Evolutionary conservation across 768 basidiomycete species (phyloP).

Genomic region (Austroboletus eburneus): DNA sequence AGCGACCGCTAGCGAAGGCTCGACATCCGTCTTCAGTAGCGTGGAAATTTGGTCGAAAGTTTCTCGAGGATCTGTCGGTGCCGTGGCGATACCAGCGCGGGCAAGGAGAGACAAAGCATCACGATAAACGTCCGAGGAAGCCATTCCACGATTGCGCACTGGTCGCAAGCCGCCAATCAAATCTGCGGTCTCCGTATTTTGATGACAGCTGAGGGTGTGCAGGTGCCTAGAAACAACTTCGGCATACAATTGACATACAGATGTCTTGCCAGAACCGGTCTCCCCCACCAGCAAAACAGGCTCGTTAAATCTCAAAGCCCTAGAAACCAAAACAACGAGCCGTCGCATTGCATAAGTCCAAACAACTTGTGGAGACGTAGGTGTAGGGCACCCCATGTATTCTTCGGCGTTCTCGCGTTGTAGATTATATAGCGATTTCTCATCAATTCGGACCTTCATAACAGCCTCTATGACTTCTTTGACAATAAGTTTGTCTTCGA

Average conservation of each 20-base stretch:
- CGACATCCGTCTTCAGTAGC: slow-evolving; percentile 26
- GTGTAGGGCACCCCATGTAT: slow-evolving; percentile 54
- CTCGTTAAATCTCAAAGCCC: slow-evolving; percentile 88
- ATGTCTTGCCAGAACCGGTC: slow-evolving; percentile 97
- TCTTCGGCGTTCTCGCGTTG: slow-evolving; percentile 39
- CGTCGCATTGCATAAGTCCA: slow-evolving; percentile 96
- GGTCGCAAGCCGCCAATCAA: slow-evolving; percentile 92
- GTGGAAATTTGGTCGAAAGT: slow-evolving; percentile 25
- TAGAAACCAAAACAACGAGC: slow-evolving; percentile 75
- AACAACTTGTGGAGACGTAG: slow-evolving; percentile 51
- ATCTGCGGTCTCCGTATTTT: slow-evolving; percentile 97
- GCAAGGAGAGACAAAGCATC: slow-evolving; percentile 42
- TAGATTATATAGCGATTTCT: slow-evolving; percentile 61
- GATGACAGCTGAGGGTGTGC: slow-evolving; percentile 87
- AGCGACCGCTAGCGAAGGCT: slow-evolving; percentile 26
- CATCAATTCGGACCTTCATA: slow-evolving; percentile 85
- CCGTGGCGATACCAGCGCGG: slow-evolving; percentile 34
- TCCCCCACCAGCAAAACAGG: slow-evolving; percentile 95
- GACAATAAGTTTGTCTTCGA: slow-evolving; percentile 84
- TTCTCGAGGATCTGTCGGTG: slow-evolving; percentile 21
- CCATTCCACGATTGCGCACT: slow-evolving; percentile 64
- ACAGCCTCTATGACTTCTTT: slow-evolving; percentile 89
- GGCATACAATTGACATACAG: slow-evolving; percentile 89
- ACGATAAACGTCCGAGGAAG: slow-evolving; percentile 46
- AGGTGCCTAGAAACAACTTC: slow-evolving; percentile 57